These are phyloP conservation scores for Collybia nuda DNA, from an alignment of 768 basidiomycete genomes.

Conservation along the genomic window DNA sequence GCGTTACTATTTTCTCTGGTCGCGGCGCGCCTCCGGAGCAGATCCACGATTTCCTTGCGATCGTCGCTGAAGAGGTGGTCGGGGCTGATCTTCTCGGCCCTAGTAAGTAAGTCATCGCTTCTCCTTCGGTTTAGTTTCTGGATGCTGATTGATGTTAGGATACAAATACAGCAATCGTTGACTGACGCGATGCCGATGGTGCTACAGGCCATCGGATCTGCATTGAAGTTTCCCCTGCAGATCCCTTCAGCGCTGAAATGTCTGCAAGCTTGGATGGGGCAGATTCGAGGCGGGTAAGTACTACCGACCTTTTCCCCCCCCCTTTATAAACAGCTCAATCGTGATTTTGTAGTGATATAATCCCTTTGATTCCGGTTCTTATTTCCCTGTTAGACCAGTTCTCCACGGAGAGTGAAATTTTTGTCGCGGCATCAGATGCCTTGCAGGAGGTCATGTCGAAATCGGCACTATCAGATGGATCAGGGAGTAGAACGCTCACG, in stretches of 20 bases:
- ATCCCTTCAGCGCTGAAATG: slow-evolving; percentile 75
- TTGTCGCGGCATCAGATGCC: slow-evolving; percentile 67
- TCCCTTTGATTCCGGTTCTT: slow-evolving; percentile 61
- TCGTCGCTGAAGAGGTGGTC: slow-evolving; percentile 81
- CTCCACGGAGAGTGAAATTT: slow-evolving; percentile 49
- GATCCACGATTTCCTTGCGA: slow-evolving; percentile 75
- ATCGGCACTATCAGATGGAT: slow-evolving; percentile 70
- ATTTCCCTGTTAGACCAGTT: slow-evolving; percentile 62
- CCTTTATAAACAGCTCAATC: neutral
- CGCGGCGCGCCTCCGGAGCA: slow-evolving; percentile 58
- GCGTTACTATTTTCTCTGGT: slow-evolving; percentile 59
- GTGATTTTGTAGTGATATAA: slow-evolving; percentile 54
- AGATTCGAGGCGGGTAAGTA: slow-evolving; percentile 38
- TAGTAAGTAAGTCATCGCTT: slow-evolving; percentile 57
- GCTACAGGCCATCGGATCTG: slow-evolving; percentile 60
- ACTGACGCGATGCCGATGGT: slow-evolving; percentile 71
- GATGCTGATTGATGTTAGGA: slow-evolving; percentile 32
- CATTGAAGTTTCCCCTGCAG: slow-evolving; percentile 50
- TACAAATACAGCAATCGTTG: slow-evolving; percentile 64
- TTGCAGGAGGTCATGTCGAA: slow-evolving; percentile 77
- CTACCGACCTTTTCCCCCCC: no score
- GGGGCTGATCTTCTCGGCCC: slow-evolving; percentile 73
- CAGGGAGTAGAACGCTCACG: slow-evolving; percentile 69
- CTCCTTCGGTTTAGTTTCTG: neutral
- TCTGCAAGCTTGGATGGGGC: slow-evolving; percentile 79